Base-by-base conservation (phyloP, 73 alveolate genomes). In the Tetrahymena thermophila region DNA sequence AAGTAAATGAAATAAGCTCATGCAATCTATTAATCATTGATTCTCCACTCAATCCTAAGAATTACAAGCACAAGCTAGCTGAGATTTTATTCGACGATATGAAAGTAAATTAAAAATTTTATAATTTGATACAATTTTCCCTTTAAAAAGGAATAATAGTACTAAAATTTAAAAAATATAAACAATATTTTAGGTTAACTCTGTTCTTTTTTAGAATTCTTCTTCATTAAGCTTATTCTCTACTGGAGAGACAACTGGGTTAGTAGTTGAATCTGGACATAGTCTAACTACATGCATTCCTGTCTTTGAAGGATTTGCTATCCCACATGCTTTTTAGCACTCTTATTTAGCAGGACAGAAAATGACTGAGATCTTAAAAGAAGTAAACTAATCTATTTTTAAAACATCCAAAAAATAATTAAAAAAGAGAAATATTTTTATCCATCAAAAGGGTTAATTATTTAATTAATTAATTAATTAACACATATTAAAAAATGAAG, bases 201-300 rank as follows among this genome's bases (percentile, higher is more conserved):
- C 95, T 38, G 97, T 95, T 25, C 94, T 95, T 11, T 95, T 95
- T 38, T 55, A 85, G 97, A 95, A 95, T 35, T 35, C 94, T 34
- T 89, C 97, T 25, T 85, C 94, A 23, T 89, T 95, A 55, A 71
- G 95, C 37, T 57, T 95, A 9, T 95, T 95, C 89, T 95, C 97
- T 10, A 95, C 97, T 11, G 97, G 97, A 85, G 43, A 55, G 34
- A 94, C 94, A 16, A 95, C 95, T 17, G 97, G 97, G 6, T 37
- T 95, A 35, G 93, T 94, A 21, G 94, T 95, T 95, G 97, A 95
- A 89, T 85, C 94, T 34, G 97, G 97, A 4, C 97, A 95, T 44
- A 94, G 95, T 43, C 85, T 95, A 17, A 95, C 93, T 50, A 95
- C 97, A 15, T 94, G 93, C 56, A 94, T 95, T 0, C 97, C 97